phyloP scores from a whole-genome alignment of 139 green algal genomes.

The Microglena sp. region DNA sequence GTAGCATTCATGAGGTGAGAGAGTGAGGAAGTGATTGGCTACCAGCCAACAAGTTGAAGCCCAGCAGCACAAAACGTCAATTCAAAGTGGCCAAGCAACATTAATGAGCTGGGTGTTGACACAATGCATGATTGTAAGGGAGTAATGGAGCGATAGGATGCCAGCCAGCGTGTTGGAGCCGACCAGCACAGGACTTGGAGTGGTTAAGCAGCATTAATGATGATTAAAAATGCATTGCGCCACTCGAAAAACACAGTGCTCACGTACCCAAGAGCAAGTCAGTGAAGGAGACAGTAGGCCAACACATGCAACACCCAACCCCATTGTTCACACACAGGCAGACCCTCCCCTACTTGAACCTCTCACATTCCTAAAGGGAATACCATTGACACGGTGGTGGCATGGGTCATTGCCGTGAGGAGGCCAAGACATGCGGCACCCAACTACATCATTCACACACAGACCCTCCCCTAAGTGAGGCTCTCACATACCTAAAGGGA shows the following conservation, averaged over 20 bases:
- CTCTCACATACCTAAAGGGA: constrained; percentile 24
- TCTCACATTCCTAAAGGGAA: constrained; percentile 56
- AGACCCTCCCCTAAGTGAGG: neutral
- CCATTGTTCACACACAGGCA: no score
- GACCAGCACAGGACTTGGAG: no score
- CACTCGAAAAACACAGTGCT: no score
- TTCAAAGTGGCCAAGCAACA: constrained; percentile 32
- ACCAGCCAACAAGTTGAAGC: constrained; percentile 60
- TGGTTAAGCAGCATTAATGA: no score
- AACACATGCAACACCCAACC: constrained; percentile 31
- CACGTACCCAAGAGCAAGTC: constrained; percentile 64
- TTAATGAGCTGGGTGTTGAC: neutral
- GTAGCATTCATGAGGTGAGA: neutral
- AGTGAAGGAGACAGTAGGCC: constrained; percentile 72
- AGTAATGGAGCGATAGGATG: constrained; percentile 20
- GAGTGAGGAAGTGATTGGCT: constrained; percentile 39
- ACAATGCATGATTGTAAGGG: constrained; percentile 28
- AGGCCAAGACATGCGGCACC: constrained; percentile 52
- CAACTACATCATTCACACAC: constrained; percentile 64
- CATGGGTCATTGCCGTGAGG: constrained; percentile 79
- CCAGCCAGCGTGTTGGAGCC: constrained; percentile 60
- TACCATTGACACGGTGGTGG: constrained; percentile 45
- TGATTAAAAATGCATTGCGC: no score
- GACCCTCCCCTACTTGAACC: no score
- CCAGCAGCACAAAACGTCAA: constrained; percentile 56